These are phyloP conservation scores for Scutellaria galericulata DNA, from an alignment of 257 asterid species.

Conservation along the genomic window DNA sequence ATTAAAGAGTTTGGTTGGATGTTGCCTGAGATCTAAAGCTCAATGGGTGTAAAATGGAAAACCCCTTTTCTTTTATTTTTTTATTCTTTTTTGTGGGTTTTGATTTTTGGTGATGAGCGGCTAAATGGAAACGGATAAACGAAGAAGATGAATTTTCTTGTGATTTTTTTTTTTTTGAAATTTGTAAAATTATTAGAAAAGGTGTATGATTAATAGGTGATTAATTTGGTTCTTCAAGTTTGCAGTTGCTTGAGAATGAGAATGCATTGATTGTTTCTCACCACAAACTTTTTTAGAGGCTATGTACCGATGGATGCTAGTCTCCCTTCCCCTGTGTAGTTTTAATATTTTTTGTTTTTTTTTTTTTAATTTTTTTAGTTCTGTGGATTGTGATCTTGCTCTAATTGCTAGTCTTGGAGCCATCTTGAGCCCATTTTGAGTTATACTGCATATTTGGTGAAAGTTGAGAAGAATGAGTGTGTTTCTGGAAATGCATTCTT, in stretches of 20 bases:
- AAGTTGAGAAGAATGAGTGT: slow-evolving; percentile 22
- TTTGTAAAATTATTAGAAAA: slow-evolving; percentile 26
- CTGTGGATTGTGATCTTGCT: slow-evolving; percentile 5
- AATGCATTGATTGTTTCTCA: slow-evolving; percentile 26
- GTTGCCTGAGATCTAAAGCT: slow-evolving; percentile 44
- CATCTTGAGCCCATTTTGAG: slow-evolving; percentile 4
- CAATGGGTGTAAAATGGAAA: background rate
- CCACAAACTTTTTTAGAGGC: background rate
- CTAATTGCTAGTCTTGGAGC: slow-evolving; percentile 27
- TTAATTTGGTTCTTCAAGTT: slow-evolving; percentile 31
- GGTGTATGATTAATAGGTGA: slow-evolving; percentile 21
- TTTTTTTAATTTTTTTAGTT: too few relatives aligned
- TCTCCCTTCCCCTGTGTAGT: too few relatives aligned
- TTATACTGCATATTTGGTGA: slow-evolving; percentile 19
- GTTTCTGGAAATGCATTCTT: slow-evolving; percentile 22
- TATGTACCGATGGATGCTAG: too few relatives aligned
- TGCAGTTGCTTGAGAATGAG: slow-evolving; percentile 34
- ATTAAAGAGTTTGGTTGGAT: slow-evolving; percentile 14
- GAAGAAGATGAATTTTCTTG: slow-evolving; percentile 33
- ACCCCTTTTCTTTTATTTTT: background rate
- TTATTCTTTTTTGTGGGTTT: background rate
- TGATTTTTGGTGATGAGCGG: slow-evolving; percentile 31
- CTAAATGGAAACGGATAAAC: slow-evolving; percentile 13
- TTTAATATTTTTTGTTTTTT: too few relatives aligned
- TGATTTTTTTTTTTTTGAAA: slow-evolving; percentile 23